These are phyloP conservation scores for Cenchrus americanus DNA, from an alignment of 176 grass and related monocot genomes.

Conservation along the genomic window DNA sequence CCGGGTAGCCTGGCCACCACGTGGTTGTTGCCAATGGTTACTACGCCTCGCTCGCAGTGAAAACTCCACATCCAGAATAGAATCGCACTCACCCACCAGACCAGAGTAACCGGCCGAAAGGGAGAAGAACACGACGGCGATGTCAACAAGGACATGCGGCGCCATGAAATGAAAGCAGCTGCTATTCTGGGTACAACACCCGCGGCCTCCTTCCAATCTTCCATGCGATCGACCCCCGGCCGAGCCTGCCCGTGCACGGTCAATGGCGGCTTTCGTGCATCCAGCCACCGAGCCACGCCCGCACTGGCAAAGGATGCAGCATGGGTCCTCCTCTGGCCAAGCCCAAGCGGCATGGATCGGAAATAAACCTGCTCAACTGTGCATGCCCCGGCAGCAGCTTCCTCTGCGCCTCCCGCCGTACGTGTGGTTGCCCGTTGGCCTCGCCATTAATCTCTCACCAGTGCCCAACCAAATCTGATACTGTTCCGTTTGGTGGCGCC, in stretches of 20 bases:
- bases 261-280: neutral
- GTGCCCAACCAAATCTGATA: neutral
- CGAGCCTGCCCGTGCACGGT: neutral
- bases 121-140: neutral
- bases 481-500: neutral
- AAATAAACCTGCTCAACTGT: too few species aligned
- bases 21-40: conserved; percentile 42
- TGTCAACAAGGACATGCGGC: conserved; percentile 5
- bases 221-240: neutral
- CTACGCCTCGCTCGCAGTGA: neutral
- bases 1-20: conserved; percentile 34
- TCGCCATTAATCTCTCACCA: conserved; percentile 19
- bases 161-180: conserved; percentile 36
- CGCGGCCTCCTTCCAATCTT: conserved; percentile 6
- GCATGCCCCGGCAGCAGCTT: neutral
- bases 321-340: conserved; percentile 11
- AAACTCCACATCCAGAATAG: neutral
- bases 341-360: conserved; percentile 34
- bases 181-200: neutral
- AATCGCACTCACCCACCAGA: too few species aligned
- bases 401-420: neutral
- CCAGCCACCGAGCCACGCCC: conserved; percentile 5
- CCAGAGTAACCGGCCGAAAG: too few species aligned
- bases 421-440: conserved; percentile 23
- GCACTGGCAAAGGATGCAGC: neutral